These are phyloP conservation scores for Pseudogymnoascus sp. DNA, from an alignment of 2,329 filamentous ascomycete species.

Conservation along the genomic window DNA sequence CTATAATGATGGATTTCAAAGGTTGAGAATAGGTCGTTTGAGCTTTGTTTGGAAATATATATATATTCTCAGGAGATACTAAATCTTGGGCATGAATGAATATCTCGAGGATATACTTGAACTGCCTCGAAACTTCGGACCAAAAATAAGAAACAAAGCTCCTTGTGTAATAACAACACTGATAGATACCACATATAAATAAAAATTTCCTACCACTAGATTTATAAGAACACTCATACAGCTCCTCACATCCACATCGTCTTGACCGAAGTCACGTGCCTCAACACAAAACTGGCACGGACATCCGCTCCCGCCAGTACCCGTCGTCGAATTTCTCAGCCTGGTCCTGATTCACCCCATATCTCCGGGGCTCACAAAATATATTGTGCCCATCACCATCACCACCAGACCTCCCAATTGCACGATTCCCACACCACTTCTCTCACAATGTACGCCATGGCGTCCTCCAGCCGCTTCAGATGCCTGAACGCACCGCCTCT, in stretches of 20 bases:
- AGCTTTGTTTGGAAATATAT: not conserved
- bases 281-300: not conserved
- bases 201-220: not conserved
- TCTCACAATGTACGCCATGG: conserved; percentile 17
- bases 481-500: conserved; percentile 25
- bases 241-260: not conserved
- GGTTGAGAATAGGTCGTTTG: not conserved
- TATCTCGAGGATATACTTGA: not conserved
- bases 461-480: conserved; percentile 22
- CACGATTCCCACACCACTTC: not conserved
- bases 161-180: not conserved
- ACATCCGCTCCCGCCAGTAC: not conserved
- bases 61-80: not conserved
- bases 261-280: not conserved
- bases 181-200: not conserved
- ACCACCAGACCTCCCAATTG: not conserved
- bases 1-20: not conserved
- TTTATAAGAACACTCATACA: no score
- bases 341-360: not conserved
- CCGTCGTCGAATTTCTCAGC: not conserved
- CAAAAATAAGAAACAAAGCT: not conserved
- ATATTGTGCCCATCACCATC: not conserved
- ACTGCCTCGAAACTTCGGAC: not conserved
- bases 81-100: not conserved
- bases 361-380: not conserved